A percentile compares a stretch with the other conserved stretches of the same genome.
These are phyloP conservation scores for Aspergillus sp. DNA, from an alignment of 2,329 filamentous ascomycete genomes.

Conservation along the genomic window DNA sequence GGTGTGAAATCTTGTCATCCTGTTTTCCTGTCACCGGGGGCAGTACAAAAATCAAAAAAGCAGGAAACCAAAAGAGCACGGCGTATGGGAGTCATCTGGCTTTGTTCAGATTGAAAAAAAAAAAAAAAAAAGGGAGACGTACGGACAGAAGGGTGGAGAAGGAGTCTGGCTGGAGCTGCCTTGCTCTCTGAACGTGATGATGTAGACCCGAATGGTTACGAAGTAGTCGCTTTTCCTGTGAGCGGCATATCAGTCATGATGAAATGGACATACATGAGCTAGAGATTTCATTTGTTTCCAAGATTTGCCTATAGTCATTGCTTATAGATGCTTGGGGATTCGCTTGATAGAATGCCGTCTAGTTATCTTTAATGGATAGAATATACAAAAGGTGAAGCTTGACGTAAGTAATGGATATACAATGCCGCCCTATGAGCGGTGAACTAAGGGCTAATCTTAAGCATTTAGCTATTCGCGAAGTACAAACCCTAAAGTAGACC, in stretches of 20 bases:
- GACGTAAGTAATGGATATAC: no score
- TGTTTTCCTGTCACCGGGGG: slow-evolving; percentile 2
- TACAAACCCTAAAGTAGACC: no score
- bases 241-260: slow-evolving; percentile 26
- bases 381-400: no score
- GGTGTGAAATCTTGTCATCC: slow-evolving; percentile 9
- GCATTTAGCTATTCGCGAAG: no score
- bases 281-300: neutral
- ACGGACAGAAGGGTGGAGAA: slow-evolving; percentile 6
- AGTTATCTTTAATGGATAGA: no score
- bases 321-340: no score
- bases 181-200: slow-evolving; percentile 4
- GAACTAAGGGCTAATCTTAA: no score
- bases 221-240: slow-evolving; percentile 21
- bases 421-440: no score
- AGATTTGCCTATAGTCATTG: no score
- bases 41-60: slow-evolving; percentile 2
- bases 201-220: slow-evolving; percentile 19
- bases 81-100: slow-evolving; percentile 31
- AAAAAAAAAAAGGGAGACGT: slow-evolving; percentile 6
- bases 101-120: slow-evolving; percentile 18
- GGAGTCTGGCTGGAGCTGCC: neutral
- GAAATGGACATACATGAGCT: slow-evolving; percentile 27
- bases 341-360: no score
- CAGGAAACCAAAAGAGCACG: slow-evolving; percentile 18